Conservation (phyloP, 371 early-diverging fungal genomes). For the Zychaea mexicana region DNA sequence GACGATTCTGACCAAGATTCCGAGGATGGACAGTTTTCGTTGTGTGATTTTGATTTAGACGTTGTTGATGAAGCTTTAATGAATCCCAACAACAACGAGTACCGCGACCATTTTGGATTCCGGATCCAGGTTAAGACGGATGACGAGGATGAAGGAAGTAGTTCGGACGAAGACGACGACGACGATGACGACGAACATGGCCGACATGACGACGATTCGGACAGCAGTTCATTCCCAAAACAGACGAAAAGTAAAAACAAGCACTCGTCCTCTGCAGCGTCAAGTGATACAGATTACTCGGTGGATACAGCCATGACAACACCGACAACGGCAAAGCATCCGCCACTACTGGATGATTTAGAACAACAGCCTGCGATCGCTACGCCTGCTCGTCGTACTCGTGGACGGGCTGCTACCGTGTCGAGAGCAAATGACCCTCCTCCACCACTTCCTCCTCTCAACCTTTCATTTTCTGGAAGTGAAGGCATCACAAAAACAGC, state of each 20-base stretch:
- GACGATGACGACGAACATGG: conserved; percentile 12
- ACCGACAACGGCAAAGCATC: conserved; percentile 9
- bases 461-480: not conserved
- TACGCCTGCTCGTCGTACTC: not conserved
- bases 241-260: not conserved
- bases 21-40: conserved; percentile 15
- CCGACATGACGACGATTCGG: conserved; percentile 4
- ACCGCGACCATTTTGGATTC: conserved; percentile 47
- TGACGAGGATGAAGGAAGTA: too few relatives aligned
- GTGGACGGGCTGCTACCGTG: not conserved
- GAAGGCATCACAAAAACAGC: not conserved
- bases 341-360: not conserved
- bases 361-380: not conserved
- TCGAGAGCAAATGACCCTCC: not conserved
- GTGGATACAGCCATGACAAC: conserved; percentile 36
- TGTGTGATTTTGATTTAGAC: conserved; percentile 41
- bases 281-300: conserved; percentile 27
- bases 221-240: not conserved
- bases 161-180: conserved; percentile 42
- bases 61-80: conserved; percentile 44
- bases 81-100: conserved; percentile 39
- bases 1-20: conserved; percentile 1
- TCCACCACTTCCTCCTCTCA: not conserved
- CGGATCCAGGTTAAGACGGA: conserved; percentile 45
- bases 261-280: conserved; percentile 6